A percentile compares a stretch with the other conserved stretches of the same genome.
These are phyloP conservation scores for Lobulomyces angularis DNA, from an alignment of 192 early-diverging fungal species.

Conservation along the genomic window DNA sequence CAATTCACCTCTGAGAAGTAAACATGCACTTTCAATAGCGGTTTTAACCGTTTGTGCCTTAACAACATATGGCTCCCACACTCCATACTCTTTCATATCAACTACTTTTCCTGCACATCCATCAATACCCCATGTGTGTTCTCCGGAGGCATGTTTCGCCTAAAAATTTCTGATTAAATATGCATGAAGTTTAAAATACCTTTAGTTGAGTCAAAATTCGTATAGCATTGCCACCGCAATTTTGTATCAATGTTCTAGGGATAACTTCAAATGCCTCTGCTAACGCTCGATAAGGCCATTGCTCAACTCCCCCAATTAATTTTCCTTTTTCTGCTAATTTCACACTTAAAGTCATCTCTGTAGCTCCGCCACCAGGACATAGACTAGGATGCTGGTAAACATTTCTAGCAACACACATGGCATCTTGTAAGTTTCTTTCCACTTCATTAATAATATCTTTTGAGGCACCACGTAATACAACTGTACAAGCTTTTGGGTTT, in stretches of 20 bases:
- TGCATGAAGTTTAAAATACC: slow-evolving; percentile 9
- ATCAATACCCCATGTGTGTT: slow-evolving; percentile 89
- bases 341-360: slow-evolving; percentile 94
- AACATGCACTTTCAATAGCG: slow-evolving; percentile 74
- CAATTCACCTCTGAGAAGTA: slow-evolving; percentile 16
- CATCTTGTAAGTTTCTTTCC: slow-evolving; percentile 97
- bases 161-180: slow-evolving; percentile 3
- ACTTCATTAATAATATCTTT: slow-evolving; percentile 97
- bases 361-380: slow-evolving; percentile 92
- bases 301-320: slow-evolving; percentile 76
- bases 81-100: slow-evolving; percentile 94
- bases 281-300: slow-evolving; percentile 93
- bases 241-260: slow-evolving; percentile 95
- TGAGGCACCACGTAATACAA: slow-evolving; percentile 88
- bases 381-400: slow-evolving; percentile 91
- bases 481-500: slow-evolving; percentile 97
- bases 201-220: slow-evolving; percentile 84
- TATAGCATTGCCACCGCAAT: slow-evolving; percentile 98
- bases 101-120: slow-evolving; percentile 81
- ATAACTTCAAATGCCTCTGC: slow-evolving; percentile 96
- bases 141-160: slow-evolving; percentile 77
- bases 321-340: slow-evolving; percentile 80
- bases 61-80: slow-evolving; percentile 99
- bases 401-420: slow-evolving; percentile 97
- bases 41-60: slow-evolving; percentile 99